Evolutionary conservation across 2,329 filamentous ascomycete genomes (phyloP), one percentile per base, ranked within the genome.

Genomic region (Colletotrichum sp.): DNA sequence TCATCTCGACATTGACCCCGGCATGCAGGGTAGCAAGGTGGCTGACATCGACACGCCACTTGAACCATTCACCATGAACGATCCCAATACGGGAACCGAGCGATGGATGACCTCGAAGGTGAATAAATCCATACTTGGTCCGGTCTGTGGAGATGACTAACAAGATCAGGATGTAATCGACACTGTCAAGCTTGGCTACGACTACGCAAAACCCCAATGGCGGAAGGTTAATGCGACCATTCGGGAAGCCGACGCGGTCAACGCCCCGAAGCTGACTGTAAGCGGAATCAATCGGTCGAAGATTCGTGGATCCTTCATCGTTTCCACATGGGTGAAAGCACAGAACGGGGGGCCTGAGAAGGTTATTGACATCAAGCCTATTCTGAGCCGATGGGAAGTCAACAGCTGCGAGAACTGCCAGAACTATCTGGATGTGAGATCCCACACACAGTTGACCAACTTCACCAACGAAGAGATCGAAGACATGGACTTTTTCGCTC

Each of bases 361-460:
- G 24, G 16, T 72, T 14, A 43, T 79, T 14, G 76, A 76, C n/a
- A 61, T 65, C 4, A 77, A 81, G 55, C 72, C 80, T 1, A 67
- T 81, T 7, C 63, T 82, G 10, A 81, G 80, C 74, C 74, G 81
- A 3, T 80, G 79, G 78, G 67, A 78, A 59, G 78, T 81, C 24
- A 30, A 55, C 2, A 77, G 74, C 18, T 82, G 81, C 67, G 55
- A 71, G 18, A 82, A 82, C 72, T 81, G 81, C 77, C 78, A 78
- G 60, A 77, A 77, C 48, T 71, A 80, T 55, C 59, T 80, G 12
- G 74, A 79, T 9, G 71, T 78, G 4, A 60, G 71, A 8, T 32
- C 77, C 6, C 72, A 77, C 32, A 73, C 78, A 12, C 77, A 78
- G 14, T 16, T 71, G 7, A 61, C 28, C 16, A 48, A 55, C 13